Base-by-base conservation (phyloP, 2,329 filamentous ascomycete species). In the Fusarium bactridioides region DNA sequence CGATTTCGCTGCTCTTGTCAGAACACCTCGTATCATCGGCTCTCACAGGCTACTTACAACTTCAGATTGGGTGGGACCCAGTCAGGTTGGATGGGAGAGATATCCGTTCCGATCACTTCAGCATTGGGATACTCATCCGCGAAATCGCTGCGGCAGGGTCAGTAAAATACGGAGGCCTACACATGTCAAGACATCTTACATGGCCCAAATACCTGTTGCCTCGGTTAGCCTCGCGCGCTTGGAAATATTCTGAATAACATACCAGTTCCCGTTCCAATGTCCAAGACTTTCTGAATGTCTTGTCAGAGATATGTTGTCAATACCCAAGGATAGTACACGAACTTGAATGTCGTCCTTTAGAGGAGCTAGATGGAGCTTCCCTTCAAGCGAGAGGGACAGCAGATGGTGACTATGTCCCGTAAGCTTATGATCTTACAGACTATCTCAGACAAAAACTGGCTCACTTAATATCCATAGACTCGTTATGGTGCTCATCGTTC, bases 211-310 rank as follows among this genome's bases (percentile, higher is more conserved):
- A 12, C 73, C 73, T 75, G 4, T 23, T 23, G 1, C 5, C 11
- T 10, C 0, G 7, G 12, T 31, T 5, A 31, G 31, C 31, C 12
- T 31, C 31, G 2, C 31, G 31, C 31, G 31, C 0, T 7, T 1
- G 12, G 4, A 4, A 7, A 4, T 1, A 5, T 1, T 3, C 2
- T 2, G 1, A 3, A 3, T 19, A 5, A 45, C 70, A 18, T 84
- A 35, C 88, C 88, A 3, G 87, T 87, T 29, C 88, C 89, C 5
- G 87, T 89, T 47, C 87, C 86, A 13, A 89, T 79, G 64, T 88
- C 86, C 25, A 89, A 77, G 5, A 74, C 65, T 38, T 57, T 74
- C 71, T 73, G 6, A 0, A 21, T 7, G 0, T 4, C 7, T 1
- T 16, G 21, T 75, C 12, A 79, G 72, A 35, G 60, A 10, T 64